phyloP scores from a whole-genome alignment of 345 rosid species.

The Salix caprea region DNA sequence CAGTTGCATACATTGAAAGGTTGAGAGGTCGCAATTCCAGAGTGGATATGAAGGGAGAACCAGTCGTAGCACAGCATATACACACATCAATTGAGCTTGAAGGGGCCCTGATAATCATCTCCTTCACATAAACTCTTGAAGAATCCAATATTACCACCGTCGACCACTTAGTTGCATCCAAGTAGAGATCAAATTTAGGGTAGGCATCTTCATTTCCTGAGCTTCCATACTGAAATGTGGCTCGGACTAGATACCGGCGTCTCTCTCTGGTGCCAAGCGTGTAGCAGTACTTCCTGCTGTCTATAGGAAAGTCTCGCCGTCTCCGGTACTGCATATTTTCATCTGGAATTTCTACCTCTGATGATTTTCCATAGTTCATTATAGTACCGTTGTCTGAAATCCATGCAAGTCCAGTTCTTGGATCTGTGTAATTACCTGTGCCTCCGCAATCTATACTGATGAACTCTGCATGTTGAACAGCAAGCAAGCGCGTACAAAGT shows the following conservation, averaged over 20 bases:
- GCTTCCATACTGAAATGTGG: constrained; percentile 76
- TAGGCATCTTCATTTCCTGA: constrained; percentile 53
- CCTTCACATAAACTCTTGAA: constrained; percentile 65
- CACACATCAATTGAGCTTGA: constrained; percentile 77
- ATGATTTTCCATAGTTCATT: constrained; percentile 51
- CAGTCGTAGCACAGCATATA: constrained; percentile 81
- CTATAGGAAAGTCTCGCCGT: constrained; percentile 78
- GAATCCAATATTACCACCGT: constrained; percentile 69
- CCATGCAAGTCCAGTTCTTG: constrained; percentile 76
- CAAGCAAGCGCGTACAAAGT: neutral
- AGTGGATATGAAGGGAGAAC: constrained; percentile 86
- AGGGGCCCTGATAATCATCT: constrained; percentile 77
- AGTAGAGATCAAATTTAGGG: constrained; percentile 77
- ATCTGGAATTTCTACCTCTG: constrained; percentile 32
- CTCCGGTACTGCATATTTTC: constrained; percentile 47
- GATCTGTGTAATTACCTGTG: constrained; percentile 59
- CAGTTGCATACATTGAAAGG: constrained; percentile 85
- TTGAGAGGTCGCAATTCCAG: constrained; percentile 85
- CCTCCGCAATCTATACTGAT: constrained; percentile 91
- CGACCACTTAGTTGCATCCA: constrained; percentile 93
- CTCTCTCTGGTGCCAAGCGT: constrained; percentile 58
- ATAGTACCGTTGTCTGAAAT: constrained; percentile 55
- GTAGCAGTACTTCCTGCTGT: constrained; percentile 80
- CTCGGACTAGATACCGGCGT: constrained; percentile 79
- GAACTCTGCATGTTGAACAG: constrained; percentile 53